phyloP scores from a whole-genome alignment of 1,284 basidiomycete genomes.

The Boletus albobrunnescens region DNA sequence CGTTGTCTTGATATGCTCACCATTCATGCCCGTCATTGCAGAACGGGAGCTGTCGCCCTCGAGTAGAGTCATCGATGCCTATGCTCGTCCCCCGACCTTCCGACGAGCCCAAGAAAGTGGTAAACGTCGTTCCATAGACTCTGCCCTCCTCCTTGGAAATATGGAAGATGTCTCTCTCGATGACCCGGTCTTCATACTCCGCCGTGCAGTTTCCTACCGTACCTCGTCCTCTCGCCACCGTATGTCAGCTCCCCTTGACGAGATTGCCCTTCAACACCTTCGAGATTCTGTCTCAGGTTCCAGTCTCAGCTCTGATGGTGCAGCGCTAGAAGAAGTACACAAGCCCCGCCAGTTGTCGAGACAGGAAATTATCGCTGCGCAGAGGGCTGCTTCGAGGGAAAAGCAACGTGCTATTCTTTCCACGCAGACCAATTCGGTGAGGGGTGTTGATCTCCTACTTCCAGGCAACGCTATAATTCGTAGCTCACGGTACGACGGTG shows the following conservation, averaged over 20 bases:
- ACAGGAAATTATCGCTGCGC: slow-evolving; percentile 90
- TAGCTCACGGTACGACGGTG: slow-evolving; percentile 67
- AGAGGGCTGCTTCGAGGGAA: slow-evolving; percentile 78
- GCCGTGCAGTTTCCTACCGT: slow-evolving; percentile 70
- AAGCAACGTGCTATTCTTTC: slow-evolving; percentile 85
- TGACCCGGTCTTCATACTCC: slow-evolving; percentile 88
- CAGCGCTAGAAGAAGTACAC: slow-evolving; percentile 24
- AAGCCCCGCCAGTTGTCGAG: slow-evolving; percentile 53
- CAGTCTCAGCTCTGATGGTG: slow-evolving; percentile 43
- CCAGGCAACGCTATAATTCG: slow-evolving; percentile 84
- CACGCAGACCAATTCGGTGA: slow-evolving; percentile 75
- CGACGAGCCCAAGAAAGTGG: slow-evolving; percentile 53
- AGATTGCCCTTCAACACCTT: slow-evolving; percentile 65
- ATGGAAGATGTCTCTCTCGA: slow-evolving; percentile 73
- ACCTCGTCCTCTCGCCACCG: slow-evolving; percentile 61
- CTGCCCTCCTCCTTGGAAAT: slow-evolving; percentile 64
- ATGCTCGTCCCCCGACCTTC: slow-evolving; percentile 69
- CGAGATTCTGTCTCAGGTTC: slow-evolving; percentile 60
- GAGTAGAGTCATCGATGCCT: slow-evolving; percentile 82
- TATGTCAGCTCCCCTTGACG: slow-evolving; percentile 70
- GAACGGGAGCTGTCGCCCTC: slow-evolving; percentile 76
- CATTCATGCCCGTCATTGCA: slow-evolving; percentile 31
- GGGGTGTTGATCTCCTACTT: slow-evolving; percentile 84
- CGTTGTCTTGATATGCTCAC: slow-evolving; percentile 8
- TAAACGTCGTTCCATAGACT: slow-evolving; percentile 87